phyloP scores from a whole-genome alignment of 306 rosid genomes.

The Oemleria cerasiformis region DNA sequence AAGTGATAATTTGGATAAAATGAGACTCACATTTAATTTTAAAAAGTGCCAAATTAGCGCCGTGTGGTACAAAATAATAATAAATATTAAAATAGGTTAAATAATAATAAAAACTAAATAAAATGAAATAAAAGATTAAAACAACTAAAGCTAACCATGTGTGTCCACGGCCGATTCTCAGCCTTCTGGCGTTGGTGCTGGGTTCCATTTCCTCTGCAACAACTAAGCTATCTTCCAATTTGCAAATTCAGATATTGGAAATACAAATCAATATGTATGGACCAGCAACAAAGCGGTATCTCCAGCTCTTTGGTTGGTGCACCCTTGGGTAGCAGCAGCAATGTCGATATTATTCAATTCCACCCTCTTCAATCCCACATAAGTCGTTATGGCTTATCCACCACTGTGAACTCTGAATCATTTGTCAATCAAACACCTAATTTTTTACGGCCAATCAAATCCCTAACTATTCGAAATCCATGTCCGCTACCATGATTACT shows the following conservation, averaged over 20 bases:
- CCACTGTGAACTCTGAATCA: slow-evolving; percentile 41
- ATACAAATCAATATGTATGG: slow-evolving; percentile 49
- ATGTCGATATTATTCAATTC: slow-evolving; percentile 20
- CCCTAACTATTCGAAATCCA: slow-evolving; percentile 38
- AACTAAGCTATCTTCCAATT: not conserved
- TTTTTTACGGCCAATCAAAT: slow-evolving; percentile 27
- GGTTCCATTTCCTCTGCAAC: not conserved
- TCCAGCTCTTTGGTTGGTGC: slow-evolving; percentile 28
- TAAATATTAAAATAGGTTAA: too few relatives aligned
- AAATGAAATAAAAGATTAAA: too few relatives aligned
- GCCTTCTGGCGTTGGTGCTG: not conserved
- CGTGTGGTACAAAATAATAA: too few relatives aligned
- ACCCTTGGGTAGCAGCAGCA: slow-evolving; percentile 16
- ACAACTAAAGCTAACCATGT: too few relatives aligned
- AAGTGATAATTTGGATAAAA: too few relatives aligned
- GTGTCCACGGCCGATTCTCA: too few relatives aligned
- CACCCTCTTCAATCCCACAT: slow-evolving; percentile 25
- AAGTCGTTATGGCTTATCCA: slow-evolving; percentile 35
- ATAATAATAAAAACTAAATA: too few relatives aligned
- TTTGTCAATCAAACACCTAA: slow-evolving; percentile 36
- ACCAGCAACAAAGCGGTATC: slow-evolving; percentile 61
- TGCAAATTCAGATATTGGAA: not conserved
- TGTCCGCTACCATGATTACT: too few relatives aligned
- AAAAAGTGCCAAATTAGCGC: too few relatives aligned
- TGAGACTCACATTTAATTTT: too few relatives aligned